These are phyloP conservation scores for Cryptococcus sp. DNA, from an alignment of 1,284 basidiomycete genomes.

Conservation along the genomic window DNA sequence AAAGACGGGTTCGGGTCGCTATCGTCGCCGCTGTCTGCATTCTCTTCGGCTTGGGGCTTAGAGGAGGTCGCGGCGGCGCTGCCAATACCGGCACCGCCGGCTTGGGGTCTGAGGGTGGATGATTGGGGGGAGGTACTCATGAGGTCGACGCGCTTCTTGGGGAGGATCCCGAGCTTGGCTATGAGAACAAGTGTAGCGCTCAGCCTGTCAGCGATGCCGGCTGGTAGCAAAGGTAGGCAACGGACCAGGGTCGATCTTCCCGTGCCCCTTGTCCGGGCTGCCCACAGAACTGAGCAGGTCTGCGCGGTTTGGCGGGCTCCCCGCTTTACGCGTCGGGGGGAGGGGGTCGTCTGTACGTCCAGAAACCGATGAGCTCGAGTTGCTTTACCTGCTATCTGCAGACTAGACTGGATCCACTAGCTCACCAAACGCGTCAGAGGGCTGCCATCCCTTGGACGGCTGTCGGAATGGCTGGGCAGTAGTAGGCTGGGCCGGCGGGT, in stretches of 20 bases:
- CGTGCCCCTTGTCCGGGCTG: conserved; percentile 27
- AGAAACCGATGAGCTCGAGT: no score
- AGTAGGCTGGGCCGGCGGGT: conserved; percentile 11
- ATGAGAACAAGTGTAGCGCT: not conserved
- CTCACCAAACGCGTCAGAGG: conserved; percentile 44
- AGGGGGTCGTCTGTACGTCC: conserved; percentile 29
- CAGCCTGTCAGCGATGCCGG: not conserved
- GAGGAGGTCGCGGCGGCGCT: not conserved
- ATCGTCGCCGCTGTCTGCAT: conserved; percentile 19
- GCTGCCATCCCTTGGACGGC: conserved; percentile 40
- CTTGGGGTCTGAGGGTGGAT: conserved; percentile 2
- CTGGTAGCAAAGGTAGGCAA: not conserved
- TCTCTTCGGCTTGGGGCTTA: not conserved
- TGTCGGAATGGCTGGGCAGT: conserved; percentile 16
- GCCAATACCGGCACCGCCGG: not conserved
- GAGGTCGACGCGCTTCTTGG: conserved; percentile 49
- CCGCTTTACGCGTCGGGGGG: conserved; percentile 15
- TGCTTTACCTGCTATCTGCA: no score
- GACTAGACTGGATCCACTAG: not conserved
- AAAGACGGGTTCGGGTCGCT: conserved; percentile 38
- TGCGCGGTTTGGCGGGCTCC: conserved; percentile 8
- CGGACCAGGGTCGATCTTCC: conserved; percentile 50
- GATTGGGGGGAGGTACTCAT: conserved; percentile 34
- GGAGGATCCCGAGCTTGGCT: conserved; percentile 50
- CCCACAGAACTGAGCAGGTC: conserved; percentile 2